Evolutionary conservation across 805 yeast genomes (phyloP), one percentile per base, ranked within the genome.

Genomic region (Hanseniaspora valbyensis): DNA sequence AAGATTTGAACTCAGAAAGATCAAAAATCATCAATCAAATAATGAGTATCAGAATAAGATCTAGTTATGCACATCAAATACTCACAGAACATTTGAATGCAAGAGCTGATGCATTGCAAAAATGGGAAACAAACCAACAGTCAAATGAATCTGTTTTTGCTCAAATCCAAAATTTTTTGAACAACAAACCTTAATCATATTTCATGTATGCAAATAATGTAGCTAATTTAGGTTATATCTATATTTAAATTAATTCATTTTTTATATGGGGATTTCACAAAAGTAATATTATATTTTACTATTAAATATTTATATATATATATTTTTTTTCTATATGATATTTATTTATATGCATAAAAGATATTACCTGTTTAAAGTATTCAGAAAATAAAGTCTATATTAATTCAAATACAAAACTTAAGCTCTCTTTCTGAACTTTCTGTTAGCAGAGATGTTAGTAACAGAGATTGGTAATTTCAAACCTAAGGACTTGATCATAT

Each of bases 401-500:
- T 49, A 46, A 38, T 44, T 53, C 52, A 42, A 53, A 34, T 49
- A 52, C 49, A 50, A 52, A 55, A 60, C 64, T 70, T 82, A 83
- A 76, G 74, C 76, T 83, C 94, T 83, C 80, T 83, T 85, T 78
- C 95, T 83, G 82, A 90, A 83, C 63, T 75, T 79, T 78, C 94
- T 85, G 76, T 83, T 87, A 69, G 92, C 75, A 71, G 95, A 83
- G 67, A 87, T 84, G 65, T 85, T 74, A 69, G 82, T 80, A 67
- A 88, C 88, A 69, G 81, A 80, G 68, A 84, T 72, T 71, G 95
- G 94, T 67, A 87, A 73, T 68, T 78, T 77, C 81, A 84, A 82
- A 69, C 97, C 97, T 69, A 90, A 80, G 64, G 90, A 69, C 78
- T 88, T 86, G 69, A 90, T 88, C 75, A 90, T 80, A 69, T 84